These are phyloP conservation scores for Mortierella sp. DNA, from an alignment of 371 early-diverging fungal genomes.

Conservation along the genomic window DNA sequence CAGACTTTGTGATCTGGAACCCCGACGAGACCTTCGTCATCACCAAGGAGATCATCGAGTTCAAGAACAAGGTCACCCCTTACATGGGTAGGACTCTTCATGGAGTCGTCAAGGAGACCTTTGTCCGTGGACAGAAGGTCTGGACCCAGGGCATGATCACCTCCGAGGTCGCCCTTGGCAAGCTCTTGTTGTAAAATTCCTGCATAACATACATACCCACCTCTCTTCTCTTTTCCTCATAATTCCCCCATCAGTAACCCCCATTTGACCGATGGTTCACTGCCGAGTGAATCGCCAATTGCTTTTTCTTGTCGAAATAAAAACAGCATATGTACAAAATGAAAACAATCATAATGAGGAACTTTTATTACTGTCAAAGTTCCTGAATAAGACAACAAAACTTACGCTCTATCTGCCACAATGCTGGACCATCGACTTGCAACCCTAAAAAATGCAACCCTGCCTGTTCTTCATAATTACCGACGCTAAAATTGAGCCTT, in stretches of 20 bases:
- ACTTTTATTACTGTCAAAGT: no score
- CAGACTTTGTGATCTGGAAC: slow-evolving; percentile 85
- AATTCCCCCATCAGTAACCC: not conserved
- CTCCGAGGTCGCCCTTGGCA: slow-evolving; percentile 48
- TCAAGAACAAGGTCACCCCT: slow-evolving; percentile 87
- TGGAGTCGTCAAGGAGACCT: slow-evolving; percentile 79
- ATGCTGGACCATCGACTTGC: no score
- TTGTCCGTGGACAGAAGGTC: slow-evolving; percentile 79
- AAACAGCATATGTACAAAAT: not conserved
- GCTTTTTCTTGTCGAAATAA: not conserved
- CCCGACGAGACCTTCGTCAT: slow-evolving; percentile 76
- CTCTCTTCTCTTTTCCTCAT: not conserved
- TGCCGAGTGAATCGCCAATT: not conserved
- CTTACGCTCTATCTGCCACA: no score
- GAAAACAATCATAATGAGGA: not conserved
- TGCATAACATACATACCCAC: no score
- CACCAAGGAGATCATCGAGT: slow-evolving; percentile 72
- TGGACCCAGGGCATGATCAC: slow-evolving; percentile 57
- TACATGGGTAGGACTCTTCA: slow-evolving; percentile 74
- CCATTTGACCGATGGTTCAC: not conserved
- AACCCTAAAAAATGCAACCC: no score
- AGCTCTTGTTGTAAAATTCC: slow-evolving; percentile 41
- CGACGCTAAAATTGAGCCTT: no score
- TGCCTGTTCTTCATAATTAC: no score
- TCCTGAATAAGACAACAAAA: no score